Conservation (phyloP, 129 eudicot species). For the Helianthus tuberosus region DNA sequence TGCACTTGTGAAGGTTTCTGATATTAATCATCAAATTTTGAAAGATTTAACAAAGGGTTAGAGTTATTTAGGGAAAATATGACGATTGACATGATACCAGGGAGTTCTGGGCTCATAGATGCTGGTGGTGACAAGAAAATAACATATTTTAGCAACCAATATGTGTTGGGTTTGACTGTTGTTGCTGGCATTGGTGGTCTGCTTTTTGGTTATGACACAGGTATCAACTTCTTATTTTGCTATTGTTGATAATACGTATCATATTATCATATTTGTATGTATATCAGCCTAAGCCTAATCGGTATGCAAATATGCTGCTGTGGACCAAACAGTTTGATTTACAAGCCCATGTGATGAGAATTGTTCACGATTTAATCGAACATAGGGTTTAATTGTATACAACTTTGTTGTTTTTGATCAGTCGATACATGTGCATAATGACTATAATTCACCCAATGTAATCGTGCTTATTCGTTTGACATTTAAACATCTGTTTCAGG, state of each 20-base stretch:
- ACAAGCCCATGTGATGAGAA: no score
- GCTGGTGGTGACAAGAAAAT: conserved; percentile 43
- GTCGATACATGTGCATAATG: no score
- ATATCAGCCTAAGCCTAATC: not conserved
- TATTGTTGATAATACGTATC: not conserved
- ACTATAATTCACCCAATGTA: no score
- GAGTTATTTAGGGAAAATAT: conserved; percentile 24
- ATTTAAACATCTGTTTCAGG: no score
- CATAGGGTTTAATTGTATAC: no score
- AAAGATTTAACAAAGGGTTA: conserved; percentile 2
- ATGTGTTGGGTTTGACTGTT: conserved; percentile 80
- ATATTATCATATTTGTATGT: not conserved
- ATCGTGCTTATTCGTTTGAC: no score
- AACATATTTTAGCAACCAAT: conserved; percentile 73
- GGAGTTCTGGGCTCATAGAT: conserved; percentile 65
- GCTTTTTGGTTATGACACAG: conserved; percentile 88
- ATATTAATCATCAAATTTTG: not conserved
- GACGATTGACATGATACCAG: conserved; percentile 61
- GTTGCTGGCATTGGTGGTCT: conserved; percentile 94
- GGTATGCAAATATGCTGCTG: no score
- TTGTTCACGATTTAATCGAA: no score
- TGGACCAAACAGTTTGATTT: no score
- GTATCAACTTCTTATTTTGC: not conserved
- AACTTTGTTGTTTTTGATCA: no score
- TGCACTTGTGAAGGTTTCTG: conserved; percentile 16